Evolutionary conservation across 2,329 filamentous ascomycete genomes (phyloP).

Genomic region (Gnomoniopsis sp.): DNA sequence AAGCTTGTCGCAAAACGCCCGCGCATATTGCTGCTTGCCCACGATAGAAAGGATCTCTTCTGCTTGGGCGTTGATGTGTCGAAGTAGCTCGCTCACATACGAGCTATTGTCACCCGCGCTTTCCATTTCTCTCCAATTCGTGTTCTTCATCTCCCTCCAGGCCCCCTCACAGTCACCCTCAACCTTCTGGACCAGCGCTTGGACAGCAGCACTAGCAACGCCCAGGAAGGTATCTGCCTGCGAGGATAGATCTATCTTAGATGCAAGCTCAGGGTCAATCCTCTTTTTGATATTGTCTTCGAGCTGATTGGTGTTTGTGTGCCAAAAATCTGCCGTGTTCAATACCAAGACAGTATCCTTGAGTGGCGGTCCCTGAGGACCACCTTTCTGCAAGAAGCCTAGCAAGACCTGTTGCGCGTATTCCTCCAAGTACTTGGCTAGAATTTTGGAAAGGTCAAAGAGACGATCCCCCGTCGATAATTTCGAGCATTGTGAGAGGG

Average conservation of each 20-base stretch:
- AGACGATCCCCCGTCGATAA: slow-evolving; percentile 87
- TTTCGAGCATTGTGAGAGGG: slow-evolving; percentile 91
- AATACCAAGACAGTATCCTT: slow-evolving; percentile 83
- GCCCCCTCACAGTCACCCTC: slow-evolving; percentile 78
- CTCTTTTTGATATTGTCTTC: slow-evolving; percentile 92
- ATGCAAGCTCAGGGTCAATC: slow-evolving; percentile 74
- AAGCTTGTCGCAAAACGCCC: slow-evolving; percentile 94
- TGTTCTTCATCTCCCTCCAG: slow-evolving; percentile 97
- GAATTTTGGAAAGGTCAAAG: slow-evolving; percentile 76
- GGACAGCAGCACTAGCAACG: slow-evolving; percentile 83
- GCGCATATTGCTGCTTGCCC: slow-evolving; percentile 87
- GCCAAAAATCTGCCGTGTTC: slow-evolving; percentile 98
- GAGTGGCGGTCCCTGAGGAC: slow-evolving; percentile 49
- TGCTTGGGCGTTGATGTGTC: slow-evolving; percentile 66
- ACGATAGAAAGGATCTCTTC: slow-evolving; percentile 73
- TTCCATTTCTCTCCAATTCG: slow-evolving; percentile 91
- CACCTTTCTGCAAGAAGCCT: slow-evolving; percentile 60
- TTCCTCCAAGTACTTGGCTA: slow-evolving; percentile 91
- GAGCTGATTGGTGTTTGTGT: slow-evolving; percentile 85
- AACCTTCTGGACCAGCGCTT: slow-evolving; percentile 78
- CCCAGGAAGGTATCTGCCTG: slow-evolving; percentile 95
- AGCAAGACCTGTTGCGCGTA: slow-evolving; percentile 92
- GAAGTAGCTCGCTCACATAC: slow-evolving; percentile 80
- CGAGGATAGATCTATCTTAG: slow-evolving; percentile 81
- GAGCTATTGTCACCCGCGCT: slow-evolving; percentile 89